Base-by-base conservation (phyloP, 2,329 filamentous ascomycete species). In the Albifimbria verrucaria region DNA sequence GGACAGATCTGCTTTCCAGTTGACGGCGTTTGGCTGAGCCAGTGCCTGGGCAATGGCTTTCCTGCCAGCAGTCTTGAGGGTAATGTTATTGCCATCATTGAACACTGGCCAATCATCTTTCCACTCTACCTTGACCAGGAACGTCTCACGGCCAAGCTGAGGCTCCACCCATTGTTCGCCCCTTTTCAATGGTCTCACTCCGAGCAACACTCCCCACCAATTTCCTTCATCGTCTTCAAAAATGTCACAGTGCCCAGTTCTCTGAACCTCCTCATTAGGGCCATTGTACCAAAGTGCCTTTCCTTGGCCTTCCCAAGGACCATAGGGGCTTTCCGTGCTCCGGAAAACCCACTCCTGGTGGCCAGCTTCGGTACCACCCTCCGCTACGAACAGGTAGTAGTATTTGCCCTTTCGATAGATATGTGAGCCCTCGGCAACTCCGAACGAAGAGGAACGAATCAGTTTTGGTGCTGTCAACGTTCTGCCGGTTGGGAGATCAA, bases 261-360 rank as follows among this genome's bases (percentile, higher is more conserved):
- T 71, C 59, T 80, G 73, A 11, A 83, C 70, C 51, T 76, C 75
- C 43, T 79, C 76, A 4, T 73, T 65, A 0, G 71, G 65, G 0
- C 75, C 75, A 51, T 79, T 79, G 17, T 64, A 64, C 62, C 61
- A 62, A 3, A 64, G 43, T 1, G 61, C 56, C 20, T 59, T 59
- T 0, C 61, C 60, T 11, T 62, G 62, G 3, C 69, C 70, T 52
- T 78, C 76, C 78, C 79, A 82, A 1, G 77, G 77, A 0, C 79
- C 79, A 9, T 72, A 69, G 0, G 74, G 73, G 0, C 72, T 68
- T 1, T 57, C 58, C 10, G 64, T 67, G 55, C 74, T 81, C 4
- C 79, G 73, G 49, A 72, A 69, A 0, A 81, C 76, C 73, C 77
- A 81, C 54, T 80, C 77, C 50, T 76, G 74, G 55, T 83, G 79